These are phyloP conservation scores for Stachybotrys chartarum DNA, from an alignment of 2,329 filamentous ascomycete species.

Conservation along the genomic window DNA sequence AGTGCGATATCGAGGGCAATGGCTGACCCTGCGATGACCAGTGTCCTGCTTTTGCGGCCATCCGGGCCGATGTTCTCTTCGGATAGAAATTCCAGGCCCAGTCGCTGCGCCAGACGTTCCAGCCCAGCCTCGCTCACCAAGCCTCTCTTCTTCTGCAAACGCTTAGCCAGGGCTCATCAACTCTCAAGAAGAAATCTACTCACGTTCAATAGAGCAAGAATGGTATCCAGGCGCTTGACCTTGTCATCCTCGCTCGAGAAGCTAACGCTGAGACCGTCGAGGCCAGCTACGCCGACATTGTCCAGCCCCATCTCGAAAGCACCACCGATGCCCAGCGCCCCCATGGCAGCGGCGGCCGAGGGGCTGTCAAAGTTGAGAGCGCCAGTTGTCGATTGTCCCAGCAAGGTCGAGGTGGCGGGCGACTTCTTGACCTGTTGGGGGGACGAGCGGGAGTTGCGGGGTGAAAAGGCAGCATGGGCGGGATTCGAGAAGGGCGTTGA, in stretches of 20 bases:
- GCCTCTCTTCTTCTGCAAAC: slow-evolving; percentile 40
- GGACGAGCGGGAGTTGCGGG: slow-evolving; percentile 49
- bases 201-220: slow-evolving; percentile 44
- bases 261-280: slow-evolving; percentile 30
- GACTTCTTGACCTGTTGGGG: slow-evolving; percentile 60
- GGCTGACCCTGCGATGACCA: slow-evolving; percentile 56
- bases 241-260: slow-evolving; percentile 47
- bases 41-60: slow-evolving; percentile 42
- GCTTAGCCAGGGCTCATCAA: slow-evolving; percentile 3
- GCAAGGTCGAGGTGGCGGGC: slow-evolving; percentile 45
- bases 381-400: slow-evolving; percentile 35
- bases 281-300: slow-evolving; percentile 39
- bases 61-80: slow-evolving; percentile 42
- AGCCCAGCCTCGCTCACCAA: slow-evolving; percentile 68
- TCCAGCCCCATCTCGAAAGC: slow-evolving; percentile 47
- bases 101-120: slow-evolving; percentile 59
- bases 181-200: slow-evolving; percentile 6
- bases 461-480: slow-evolving; percentile 52
- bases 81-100: slow-evolving; percentile 59
- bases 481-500: slow-evolving; percentile 59
- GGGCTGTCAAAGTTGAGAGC: slow-evolving; percentile 58
- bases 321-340: slow-evolving; percentile 42
- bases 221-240: slow-evolving; percentile 44
- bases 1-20: slow-evolving; percentile 56
- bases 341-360: slow-evolving; percentile 54